A percentile compares a stretch with the other conserved stretches of the same genome.
Conservation (phyloP, 2,329 filamentous ascomycete genomes). For the Xylaria sp. region DNA sequence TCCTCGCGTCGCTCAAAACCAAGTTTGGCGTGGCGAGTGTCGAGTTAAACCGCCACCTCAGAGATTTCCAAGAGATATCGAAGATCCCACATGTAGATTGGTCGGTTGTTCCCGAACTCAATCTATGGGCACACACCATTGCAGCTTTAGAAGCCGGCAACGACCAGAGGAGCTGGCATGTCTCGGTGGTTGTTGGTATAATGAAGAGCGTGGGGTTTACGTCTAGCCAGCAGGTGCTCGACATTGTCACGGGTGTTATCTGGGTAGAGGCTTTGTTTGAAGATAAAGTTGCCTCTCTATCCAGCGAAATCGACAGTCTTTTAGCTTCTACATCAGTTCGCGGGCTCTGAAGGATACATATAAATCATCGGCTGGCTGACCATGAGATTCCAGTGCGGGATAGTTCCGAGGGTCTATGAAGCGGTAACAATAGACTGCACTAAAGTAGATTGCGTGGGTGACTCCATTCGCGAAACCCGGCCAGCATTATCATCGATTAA, state of each 20-base stretch:
- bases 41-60: slow-evolving; percentile 34
- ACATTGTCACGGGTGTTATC: slow-evolving; percentile 35
- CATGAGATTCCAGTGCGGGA: not conserved
- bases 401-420: not conserved
- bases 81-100: slow-evolving; percentile 36
- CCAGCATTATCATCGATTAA: too few relatives aligned
- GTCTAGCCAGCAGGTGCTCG: slow-evolving; percentile 31
- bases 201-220: slow-evolving; percentile 33
- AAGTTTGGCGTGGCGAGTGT: slow-evolving; percentile 31
- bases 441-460: too few relatives aligned
- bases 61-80: slow-evolving; percentile 39
- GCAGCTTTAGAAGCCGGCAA: slow-evolving; percentile 35
- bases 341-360: not conserved
- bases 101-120: slow-evolving; percentile 39
- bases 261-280: slow-evolving; percentile 37
- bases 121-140: slow-evolving; percentile 38
- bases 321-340: not conserved
- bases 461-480: too few relatives aligned
- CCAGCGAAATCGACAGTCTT: slow-evolving; percentile 29
- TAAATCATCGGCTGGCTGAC: not conserved
- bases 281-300: slow-evolving; percentile 31
- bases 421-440: too few relatives aligned
- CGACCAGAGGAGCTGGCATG: slow-evolving; percentile 33
- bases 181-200: slow-evolving; percentile 35
- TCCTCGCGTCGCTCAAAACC: slow-evolving; percentile 36